Conservation (phyloP, 139 green algal species). For the Closterium sp. region DNA sequence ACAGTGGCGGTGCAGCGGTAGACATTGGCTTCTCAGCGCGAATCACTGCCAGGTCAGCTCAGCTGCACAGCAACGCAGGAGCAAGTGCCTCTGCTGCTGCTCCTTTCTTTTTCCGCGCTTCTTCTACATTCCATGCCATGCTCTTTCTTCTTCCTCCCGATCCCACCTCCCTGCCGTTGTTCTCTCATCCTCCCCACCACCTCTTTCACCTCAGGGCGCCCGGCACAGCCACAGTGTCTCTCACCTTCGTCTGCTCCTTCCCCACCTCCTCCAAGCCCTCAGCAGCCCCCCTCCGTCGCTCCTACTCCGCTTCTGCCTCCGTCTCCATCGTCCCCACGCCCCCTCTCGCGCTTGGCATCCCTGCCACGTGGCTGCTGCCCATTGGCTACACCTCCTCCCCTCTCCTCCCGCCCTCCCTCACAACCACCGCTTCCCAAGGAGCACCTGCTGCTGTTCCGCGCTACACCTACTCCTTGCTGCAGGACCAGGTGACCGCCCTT, state of each 20-base stretch:
- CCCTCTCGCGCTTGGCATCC: background rate
- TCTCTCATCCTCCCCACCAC: background rate
- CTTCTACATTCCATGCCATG: too few relatives aligned
- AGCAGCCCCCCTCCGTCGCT: background rate
- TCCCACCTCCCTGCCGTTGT: background rate
- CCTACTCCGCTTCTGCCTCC: constrained; percentile 6
- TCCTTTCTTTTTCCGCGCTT: too few relatives aligned
- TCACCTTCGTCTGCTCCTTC: background rate
- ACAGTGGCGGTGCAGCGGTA: background rate
- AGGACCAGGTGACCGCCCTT: background rate
- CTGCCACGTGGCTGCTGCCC: constrained; percentile 11
- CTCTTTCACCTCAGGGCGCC: background rate
- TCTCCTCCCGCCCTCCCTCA: constrained; percentile 7
- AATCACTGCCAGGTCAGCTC: background rate
- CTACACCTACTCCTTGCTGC: background rate
- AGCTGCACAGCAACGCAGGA: background rate
- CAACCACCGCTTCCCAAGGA: too few relatives aligned
- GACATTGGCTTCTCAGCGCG: constrained; percentile 1
- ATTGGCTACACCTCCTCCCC: constrained; percentile 13
- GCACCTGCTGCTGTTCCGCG: background rate
- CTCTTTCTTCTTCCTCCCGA: background rate
- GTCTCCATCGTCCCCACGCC: constrained; percentile 1
- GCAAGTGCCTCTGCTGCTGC: too few relatives aligned
- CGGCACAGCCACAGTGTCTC: background rate
- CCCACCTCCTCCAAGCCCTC: background rate